Evolutionary conservation across 148 eudicot genomes (phyloP).

Genomic region (Vaccinium myrtillus): DNA sequence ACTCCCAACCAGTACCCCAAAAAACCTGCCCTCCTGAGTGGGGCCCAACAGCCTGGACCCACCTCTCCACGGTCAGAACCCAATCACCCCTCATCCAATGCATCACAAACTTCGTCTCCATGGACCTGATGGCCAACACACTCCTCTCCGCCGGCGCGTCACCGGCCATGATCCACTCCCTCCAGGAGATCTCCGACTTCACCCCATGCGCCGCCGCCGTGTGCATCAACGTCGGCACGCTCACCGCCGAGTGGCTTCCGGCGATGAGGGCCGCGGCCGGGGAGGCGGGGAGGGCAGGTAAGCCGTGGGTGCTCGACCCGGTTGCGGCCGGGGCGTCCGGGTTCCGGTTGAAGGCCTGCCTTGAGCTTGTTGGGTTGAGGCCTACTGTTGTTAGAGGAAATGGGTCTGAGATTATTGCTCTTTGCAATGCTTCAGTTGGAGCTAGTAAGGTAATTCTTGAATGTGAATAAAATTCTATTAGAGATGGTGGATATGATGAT

Average conservation of each 20-base stretch:
- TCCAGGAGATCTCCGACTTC: slow-evolving; percentile 59
- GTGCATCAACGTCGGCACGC: slow-evolving; percentile 71
- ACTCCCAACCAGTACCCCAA: neutral
- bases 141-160: slow-evolving; percentile 68
- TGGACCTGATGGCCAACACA: slow-evolving; percentile 71
- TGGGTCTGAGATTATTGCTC: slow-evolving; percentile 85
- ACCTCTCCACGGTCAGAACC: slow-evolving; percentile 13
- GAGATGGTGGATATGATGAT: neutral
- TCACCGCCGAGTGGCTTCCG: slow-evolving; percentile 56
- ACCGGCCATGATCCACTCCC: slow-evolving; percentile 67
- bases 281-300: slow-evolving; percentile 31
- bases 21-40: neutral
- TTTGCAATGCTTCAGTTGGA: slow-evolving; percentile 50
- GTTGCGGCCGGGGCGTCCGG: slow-evolving; percentile 74
- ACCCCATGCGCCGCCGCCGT: slow-evolving; percentile 61
- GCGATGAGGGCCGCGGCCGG: slow-evolving; percentile 71
- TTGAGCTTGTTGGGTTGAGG: slow-evolving; percentile 57
- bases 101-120: slow-evolving; percentile 71
- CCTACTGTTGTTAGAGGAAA: slow-evolving; percentile 85
- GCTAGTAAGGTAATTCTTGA: slow-evolving; percentile 42
- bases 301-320: slow-evolving; percentile 95
- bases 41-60: slow-evolving; percentile 15
- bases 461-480: neutral
- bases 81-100: slow-evolving; percentile 58
- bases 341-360: slow-evolving; percentile 74